These are phyloP conservation scores for Ganoderma meredithae DNA, from an alignment of 1,284 basidiomycete genomes.

Conservation along the genomic window DNA sequence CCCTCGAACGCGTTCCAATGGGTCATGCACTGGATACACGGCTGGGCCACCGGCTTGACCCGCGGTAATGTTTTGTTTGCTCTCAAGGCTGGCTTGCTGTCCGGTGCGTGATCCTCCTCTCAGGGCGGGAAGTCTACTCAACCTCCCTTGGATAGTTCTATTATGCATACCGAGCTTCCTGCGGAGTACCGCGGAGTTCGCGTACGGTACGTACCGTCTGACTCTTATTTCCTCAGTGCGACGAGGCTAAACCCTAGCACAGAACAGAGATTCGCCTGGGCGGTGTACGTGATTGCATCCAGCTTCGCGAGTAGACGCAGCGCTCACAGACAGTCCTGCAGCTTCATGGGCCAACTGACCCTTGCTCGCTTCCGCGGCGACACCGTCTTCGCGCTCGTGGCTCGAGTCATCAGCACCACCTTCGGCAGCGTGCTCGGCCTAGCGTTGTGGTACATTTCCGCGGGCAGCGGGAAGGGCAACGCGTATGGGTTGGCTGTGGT, in stretches of 20 bases:
- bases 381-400: slow-evolving; percentile 73
- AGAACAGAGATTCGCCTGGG: slow-evolving; percentile 47
- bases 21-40: slow-evolving; percentile 56
- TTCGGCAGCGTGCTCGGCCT: slow-evolving; percentile 75
- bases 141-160: slow-evolving; percentile 48
- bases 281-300: slow-evolving; percentile 39
- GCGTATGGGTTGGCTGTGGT: slow-evolving; percentile 79
- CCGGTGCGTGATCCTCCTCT: slow-evolving; percentile 44
- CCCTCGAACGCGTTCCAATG: slow-evolving; percentile 65
- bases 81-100: slow-evolving; percentile 79
- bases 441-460: slow-evolving; percentile 80
- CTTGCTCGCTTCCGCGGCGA: slow-evolving; percentile 78
- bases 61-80: slow-evolving; percentile 77
- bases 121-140: neutral
- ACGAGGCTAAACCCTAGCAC: neutral
- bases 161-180: slow-evolving; percentile 68
- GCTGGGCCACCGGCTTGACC: slow-evolving; percentile 47
- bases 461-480: slow-evolving; percentile 70
- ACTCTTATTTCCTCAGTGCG: too few relatives aligned
- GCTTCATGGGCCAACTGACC: slow-evolving; percentile 78
- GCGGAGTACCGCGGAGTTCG: slow-evolving; percentile 60
- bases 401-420: slow-evolving; percentile 73
- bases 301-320: neutral
- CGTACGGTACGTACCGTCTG: slow-evolving; percentile 55
- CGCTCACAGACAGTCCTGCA: slow-evolving; percentile 36